Percentiles rank a stretch among this genome's conserved stretches.
Conservation (phyloP, 2,329 filamentous ascomycete genomes). For the Claviceps arundinis region DNA sequence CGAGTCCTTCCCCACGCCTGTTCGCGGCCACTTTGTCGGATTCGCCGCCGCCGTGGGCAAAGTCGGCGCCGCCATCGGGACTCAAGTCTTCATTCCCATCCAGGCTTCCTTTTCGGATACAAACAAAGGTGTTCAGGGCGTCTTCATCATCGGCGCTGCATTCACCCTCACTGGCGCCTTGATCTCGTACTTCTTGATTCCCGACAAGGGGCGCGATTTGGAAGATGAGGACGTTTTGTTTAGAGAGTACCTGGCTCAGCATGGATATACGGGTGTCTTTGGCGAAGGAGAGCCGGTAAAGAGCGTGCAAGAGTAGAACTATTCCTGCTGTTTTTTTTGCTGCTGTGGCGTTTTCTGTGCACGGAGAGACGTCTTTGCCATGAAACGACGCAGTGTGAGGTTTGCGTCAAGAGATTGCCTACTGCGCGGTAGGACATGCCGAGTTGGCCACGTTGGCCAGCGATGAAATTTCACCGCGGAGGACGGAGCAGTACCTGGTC, state of each 20-base stretch:
- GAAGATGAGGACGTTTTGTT: constrained; percentile 29
- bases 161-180: constrained; percentile 32
- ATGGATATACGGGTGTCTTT: constrained; percentile 15
- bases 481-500: too few species aligned
- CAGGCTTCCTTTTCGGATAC: constrained; percentile 19
- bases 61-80: constrained; percentile 36
- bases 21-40: constrained; percentile 36
- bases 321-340: neutral
- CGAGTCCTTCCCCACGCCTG: constrained; percentile 38
- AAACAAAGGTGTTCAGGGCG: constrained; percentile 29
- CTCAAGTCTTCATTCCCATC: constrained; percentile 35
- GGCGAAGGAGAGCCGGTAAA: neutral
- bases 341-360: neutral
- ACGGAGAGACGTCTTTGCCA: too few species aligned
- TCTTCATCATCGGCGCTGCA: constrained; percentile 38
- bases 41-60: constrained; percentile 38
- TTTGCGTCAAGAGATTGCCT: too few species aligned
- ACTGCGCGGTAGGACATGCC: too few species aligned
- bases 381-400: too few species aligned
- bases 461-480: too few species aligned
- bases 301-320: neutral
- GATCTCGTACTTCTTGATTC: constrained; percentile 34
- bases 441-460: too few species aligned
- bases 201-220: constrained; percentile 31
- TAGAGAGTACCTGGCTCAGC: constrained; percentile 25